Evolutionary conservation across 2,329 filamentous ascomycete species (phyloP).

Genomic region (Albophoma yamanashiensis): DNA sequence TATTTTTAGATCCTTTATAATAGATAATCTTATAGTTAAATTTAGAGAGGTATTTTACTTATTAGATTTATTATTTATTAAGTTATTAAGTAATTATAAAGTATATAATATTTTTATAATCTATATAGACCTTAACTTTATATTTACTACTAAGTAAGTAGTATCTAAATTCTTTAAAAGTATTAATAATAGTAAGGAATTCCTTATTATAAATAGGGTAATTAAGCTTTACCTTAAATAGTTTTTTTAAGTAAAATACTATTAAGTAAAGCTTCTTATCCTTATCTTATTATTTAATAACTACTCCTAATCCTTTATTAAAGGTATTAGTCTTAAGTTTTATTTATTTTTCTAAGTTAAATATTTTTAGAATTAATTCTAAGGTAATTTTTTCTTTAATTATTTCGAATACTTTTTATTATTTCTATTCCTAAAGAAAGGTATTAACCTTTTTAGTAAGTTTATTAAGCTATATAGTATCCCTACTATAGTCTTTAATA

Average conservation of each 20-base stretch:
- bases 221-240: slow-evolving; percentile 10
- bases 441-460: background rate
- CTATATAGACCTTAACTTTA: slow-evolving; percentile 9
- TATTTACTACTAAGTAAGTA: slow-evolving; percentile 8
- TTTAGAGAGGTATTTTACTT: background rate
- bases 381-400: background rate
- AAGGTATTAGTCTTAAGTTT: slow-evolving; percentile 7
- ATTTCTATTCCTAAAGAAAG: background rate
- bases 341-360: slow-evolving; percentile 1
- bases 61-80: background rate
- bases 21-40: slow-evolving; percentile 12
- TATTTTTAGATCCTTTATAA: background rate
- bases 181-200: slow-evolving; percentile 12
- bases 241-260: slow-evolving; percentile 9
- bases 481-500: background rate
- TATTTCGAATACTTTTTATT: background rate
- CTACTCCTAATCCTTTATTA: slow-evolving; percentile 1
- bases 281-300: slow-evolving; percentile 4
- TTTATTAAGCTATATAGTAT: background rate
- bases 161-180: slow-evolving; percentile 12
- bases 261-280: slow-evolving; percentile 4
- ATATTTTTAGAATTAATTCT: background rate
- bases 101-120: slow-evolving; percentile 11
- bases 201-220: slow-evolving; percentile 12
- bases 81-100: slow-evolving; percentile 8